Evolutionary conservation across 2,329 filamentous ascomycete species (phyloP).

Genomic region (Cordyceps cateniannulata): DNA sequence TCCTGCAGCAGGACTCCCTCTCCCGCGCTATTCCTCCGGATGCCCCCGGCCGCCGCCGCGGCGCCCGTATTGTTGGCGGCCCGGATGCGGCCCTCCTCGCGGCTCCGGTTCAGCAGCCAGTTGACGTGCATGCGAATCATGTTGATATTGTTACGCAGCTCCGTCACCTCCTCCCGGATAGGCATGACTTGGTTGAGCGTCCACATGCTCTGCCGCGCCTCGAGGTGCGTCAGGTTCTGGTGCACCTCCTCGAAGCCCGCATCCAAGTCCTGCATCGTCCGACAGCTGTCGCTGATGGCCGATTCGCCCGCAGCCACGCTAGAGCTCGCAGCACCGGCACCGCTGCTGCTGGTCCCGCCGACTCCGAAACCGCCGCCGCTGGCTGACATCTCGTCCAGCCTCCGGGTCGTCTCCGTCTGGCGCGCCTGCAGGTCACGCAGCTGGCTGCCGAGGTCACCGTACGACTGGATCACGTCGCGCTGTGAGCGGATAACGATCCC

Average conservation of each 20-base stretch:
- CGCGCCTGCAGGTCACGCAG: conserved; percentile 28
- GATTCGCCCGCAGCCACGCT: conserved; percentile 23
- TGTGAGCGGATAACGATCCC: conserved; percentile 44
- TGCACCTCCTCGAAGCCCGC: conserved; percentile 49
- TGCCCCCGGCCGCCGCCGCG: conserved; percentile 9
- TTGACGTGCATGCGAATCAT: conserved; percentile 54
- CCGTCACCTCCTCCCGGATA: conserved; percentile 56
- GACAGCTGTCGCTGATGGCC: conserved; percentile 40
- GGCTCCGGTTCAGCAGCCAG: conserved; percentile 48
- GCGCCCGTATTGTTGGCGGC: conserved; percentile 30
- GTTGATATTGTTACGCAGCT: conserved; percentile 50
- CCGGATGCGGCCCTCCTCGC: conserved; percentile 38
- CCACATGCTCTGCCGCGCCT: conserved; percentile 54
- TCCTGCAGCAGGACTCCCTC: conserved; percentile 25
- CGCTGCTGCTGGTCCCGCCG: too few relatives aligned
- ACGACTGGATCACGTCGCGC: conserved; percentile 39
- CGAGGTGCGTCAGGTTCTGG: conserved; percentile 50
- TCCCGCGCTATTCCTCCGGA: conserved; percentile 26
- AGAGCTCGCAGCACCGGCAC: not conserved
- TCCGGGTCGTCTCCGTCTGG: conserved; percentile 28
- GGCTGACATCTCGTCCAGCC: conserved; percentile 34
- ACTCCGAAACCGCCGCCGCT: conserved; percentile 17
- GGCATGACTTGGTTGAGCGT: conserved; percentile 56
- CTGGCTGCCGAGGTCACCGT: conserved; percentile 28
- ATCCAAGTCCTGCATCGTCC: conserved; percentile 37